Evolutionary conservation across 2,329 filamentous ascomycete species (phyloP).

Genomic region (Reticulascus tulasneorum): DNA sequence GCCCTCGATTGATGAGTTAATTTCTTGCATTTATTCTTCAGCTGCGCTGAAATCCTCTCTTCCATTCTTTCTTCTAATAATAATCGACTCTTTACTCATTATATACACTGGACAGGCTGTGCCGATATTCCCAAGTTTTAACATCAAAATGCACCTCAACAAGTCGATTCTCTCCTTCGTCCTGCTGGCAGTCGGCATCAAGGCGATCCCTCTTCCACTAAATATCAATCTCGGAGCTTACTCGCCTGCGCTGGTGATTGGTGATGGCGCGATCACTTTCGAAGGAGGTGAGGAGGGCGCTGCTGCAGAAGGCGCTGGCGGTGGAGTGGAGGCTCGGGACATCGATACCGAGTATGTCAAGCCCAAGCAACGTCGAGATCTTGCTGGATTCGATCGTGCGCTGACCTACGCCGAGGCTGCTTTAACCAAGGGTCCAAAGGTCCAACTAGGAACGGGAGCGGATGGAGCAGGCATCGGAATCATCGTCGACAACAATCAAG

Average conservation of each 20-base stretch:
- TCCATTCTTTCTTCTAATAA: too few species aligned
- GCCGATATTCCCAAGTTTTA: too few species aligned
- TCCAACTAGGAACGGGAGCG: constrained; percentile 36
- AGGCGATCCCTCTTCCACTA: constrained; percentile 24
- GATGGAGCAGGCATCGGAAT: constrained; percentile 36
- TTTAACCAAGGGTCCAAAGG: constrained; percentile 31
- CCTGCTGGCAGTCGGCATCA: constrained; percentile 20
- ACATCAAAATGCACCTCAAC: constrained; percentile 16
- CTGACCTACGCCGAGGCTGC: constrained; percentile 34
- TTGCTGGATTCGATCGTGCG: constrained; percentile 35
- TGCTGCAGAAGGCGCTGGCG: constrained; percentile 11
- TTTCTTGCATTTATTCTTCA: too few species aligned
- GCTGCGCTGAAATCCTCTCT: too few species aligned
- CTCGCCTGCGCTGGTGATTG: constrained; percentile 28
- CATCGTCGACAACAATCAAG: constrained; percentile 28
- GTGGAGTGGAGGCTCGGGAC: neutral
- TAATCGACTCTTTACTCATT: too few species aligned
- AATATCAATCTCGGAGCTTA: constrained; percentile 32
- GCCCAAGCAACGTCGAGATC: constrained; percentile 20
- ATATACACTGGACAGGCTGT: too few species aligned
- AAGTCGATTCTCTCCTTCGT: constrained; percentile 22
- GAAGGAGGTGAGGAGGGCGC: constrained; percentile 25
- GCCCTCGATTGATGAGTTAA: too few species aligned
- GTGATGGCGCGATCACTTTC: constrained; percentile 44
- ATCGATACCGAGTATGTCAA: neutral